Evolutionary conservation across 345 rosid species (phyloP).

Genomic region (Gossypium australe): DNA sequence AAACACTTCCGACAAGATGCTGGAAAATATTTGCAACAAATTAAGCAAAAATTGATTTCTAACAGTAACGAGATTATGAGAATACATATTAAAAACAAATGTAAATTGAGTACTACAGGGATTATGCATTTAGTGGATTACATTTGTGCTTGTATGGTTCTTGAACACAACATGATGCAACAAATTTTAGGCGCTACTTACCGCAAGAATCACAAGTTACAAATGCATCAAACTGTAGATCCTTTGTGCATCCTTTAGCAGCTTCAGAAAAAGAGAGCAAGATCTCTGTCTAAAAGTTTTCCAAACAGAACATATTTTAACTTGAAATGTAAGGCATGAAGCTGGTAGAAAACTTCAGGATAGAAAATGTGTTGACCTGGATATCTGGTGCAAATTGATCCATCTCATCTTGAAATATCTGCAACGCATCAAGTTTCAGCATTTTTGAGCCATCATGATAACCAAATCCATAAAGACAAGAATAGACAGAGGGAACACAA

Average conservation of each 20-base stretch:
- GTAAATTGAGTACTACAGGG: not conserved
- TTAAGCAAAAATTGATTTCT: constrained; percentile 1
- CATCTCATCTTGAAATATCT: constrained; percentile 70
- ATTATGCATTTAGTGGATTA: not conserved
- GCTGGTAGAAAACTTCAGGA: constrained; percentile 9
- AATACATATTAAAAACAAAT: not conserved
- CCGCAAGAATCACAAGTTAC: constrained; percentile 82
- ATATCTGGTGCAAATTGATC: constrained; percentile 53
- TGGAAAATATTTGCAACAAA: not conserved
- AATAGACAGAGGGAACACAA: not conserved
- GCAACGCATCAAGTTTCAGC: constrained; percentile 23
- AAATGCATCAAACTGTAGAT: constrained; percentile 62
- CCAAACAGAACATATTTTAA: constrained; percentile 16
- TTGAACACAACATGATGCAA: not conserved
- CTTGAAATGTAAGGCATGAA: constrained; percentile 13
- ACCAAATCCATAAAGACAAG: not conserved
- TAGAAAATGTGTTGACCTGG: constrained; percentile 42
- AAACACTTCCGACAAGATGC: not conserved
- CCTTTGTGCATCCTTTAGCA: constrained; percentile 77
- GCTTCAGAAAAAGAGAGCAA: constrained; percentile 79
- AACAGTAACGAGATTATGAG: not conserved
- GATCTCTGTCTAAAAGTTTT: constrained; percentile 49
- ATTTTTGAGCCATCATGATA: constrained; percentile 14
- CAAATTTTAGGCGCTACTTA: constrained; percentile 31
- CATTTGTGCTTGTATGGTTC: not conserved